These are phyloP conservation scores for Lactarius evosmus DNA, from an alignment of 768 basidiomycete species.

Conservation along the genomic window DNA sequence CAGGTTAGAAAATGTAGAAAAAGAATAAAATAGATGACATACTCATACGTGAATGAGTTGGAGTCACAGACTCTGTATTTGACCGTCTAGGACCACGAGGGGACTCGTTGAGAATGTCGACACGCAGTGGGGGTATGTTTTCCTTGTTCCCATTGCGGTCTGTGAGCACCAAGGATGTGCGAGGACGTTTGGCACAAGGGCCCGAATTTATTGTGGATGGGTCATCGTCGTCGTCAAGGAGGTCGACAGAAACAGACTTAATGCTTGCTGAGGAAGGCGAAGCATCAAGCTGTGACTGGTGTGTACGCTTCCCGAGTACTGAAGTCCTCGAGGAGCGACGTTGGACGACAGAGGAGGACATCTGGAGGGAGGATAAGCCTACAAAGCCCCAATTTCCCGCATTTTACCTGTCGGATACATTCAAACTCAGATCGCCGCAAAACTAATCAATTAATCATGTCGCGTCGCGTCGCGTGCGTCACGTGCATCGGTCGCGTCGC, in stretches of 20 bases:
- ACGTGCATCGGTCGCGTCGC: constrained; percentile 30
- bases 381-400: constrained; percentile 15
- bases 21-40: constrained; percentile 29
- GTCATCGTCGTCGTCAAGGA: constrained; percentile 23
- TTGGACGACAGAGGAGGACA: constrained; percentile 23
- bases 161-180: constrained; percentile 42
- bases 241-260: constrained; percentile 15
- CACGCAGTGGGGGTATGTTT: constrained; percentile 64
- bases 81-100: constrained; percentile 42
- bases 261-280: constrained; percentile 38
- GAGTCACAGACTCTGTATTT: constrained; percentile 37
- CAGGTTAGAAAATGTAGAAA: constrained; percentile 20
- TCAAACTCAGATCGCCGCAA: constrained; percentile 32
- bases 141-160: constrained; percentile 72
- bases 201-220: constrained; percentile 54
- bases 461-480: constrained; percentile 20
- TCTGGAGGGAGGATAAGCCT: constrained; percentile 16
- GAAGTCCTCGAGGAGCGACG: constrained; percentile 29
- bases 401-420: constrained; percentile 27
- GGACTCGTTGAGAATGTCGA: constrained; percentile 37
- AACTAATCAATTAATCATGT: constrained; percentile 27
- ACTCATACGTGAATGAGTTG: constrained; percentile 48
- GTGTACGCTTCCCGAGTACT: constrained; percentile 38
- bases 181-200: constrained; percentile 63
- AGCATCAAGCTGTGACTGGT: constrained; percentile 31